Conservation (phyloP, 352 stramenopile genomes). For the Phytophthora niederhauseri region DNA sequence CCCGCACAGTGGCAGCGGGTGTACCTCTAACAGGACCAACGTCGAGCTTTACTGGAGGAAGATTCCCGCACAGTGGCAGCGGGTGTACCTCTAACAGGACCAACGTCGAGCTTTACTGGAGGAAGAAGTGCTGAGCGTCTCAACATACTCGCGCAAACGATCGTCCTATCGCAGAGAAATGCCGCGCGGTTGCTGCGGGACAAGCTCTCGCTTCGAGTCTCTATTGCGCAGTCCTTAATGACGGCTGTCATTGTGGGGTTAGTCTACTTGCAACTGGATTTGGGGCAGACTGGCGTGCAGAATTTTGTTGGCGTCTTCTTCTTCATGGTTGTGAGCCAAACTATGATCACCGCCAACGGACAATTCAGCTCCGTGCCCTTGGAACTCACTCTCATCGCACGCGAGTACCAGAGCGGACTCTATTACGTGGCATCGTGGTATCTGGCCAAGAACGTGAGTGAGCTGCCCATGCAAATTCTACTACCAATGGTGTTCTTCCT, state of each 20-base stretch:
- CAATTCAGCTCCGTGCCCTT: constrained; percentile 30
- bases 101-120: background rate
- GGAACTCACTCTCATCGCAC: constrained; percentile 31
- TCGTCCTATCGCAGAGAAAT: constrained; percentile 37
- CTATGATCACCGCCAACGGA: constrained; percentile 39
- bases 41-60: background rate
- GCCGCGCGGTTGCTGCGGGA: constrained; percentile 39
- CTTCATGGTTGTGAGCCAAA: constrained; percentile 43
- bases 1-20: background rate
- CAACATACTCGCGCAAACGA: constrained; percentile 19
- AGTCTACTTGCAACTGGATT: constrained; percentile 37
- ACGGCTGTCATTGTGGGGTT: constrained; percentile 34
- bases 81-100: background rate
- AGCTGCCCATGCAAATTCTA: constrained; percentile 38
- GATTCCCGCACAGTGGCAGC: background rate
- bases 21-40: background rate
- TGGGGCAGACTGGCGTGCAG: constrained; percentile 32
- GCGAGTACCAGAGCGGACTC: constrained; percentile 37
- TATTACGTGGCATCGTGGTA: constrained; percentile 39
- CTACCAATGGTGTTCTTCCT: constrained; percentile 37
- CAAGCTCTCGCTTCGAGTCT: constrained; percentile 28
- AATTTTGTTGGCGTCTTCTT: constrained; percentile 40
- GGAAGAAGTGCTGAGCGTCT: constrained; percentile 4
- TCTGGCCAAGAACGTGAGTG: constrained; percentile 43
- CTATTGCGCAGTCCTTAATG: constrained; percentile 30